Conservation (phyloP, 2,329 filamentous ascomycete species). For the Coniochaeta ligniaria region DNA sequence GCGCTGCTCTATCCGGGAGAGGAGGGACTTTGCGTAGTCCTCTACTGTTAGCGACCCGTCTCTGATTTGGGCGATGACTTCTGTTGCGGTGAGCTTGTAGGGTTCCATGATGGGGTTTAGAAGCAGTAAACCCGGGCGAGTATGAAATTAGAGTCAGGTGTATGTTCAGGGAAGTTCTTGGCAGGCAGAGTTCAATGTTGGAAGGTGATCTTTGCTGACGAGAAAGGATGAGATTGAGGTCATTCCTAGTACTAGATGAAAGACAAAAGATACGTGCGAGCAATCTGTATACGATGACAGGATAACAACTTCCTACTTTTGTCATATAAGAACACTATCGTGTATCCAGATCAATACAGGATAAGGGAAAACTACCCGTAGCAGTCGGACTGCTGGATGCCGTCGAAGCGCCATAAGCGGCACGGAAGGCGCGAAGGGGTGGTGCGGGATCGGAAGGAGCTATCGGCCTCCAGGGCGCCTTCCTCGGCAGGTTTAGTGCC, state of each 20-base stretch:
- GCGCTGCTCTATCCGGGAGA: constrained; percentile 34
- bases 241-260: neutral
- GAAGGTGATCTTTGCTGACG: too few relatives aligned
- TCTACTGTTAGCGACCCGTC: constrained; percentile 29
- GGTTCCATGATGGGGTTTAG: neutral
- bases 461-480: neutral
- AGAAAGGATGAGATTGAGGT: too few relatives aligned
- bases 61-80: neutral
- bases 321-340: neutral
- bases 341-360: neutral
- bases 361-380: neutral
- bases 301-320: neutral
- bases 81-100: constrained; percentile 1
- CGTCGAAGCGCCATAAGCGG: neutral
- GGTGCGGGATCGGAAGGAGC: neutral
- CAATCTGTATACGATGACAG: neutral
- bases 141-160: neutral
- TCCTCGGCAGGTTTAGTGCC: neutral
- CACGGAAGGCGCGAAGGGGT: neutral
- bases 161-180: neutral
- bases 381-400: neutral
- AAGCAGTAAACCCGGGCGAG: neutral
- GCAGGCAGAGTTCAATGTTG: neutral
- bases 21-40: constrained; percentile 38
- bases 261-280: neutral